A percentile compares a stretch with the other conserved stretches of the same genome.
These are phyloP conservation scores for Bimuria novae-zelandiae DNA, from an alignment of 2,329 filamentous ascomycete genomes.

Conservation along the genomic window DNA sequence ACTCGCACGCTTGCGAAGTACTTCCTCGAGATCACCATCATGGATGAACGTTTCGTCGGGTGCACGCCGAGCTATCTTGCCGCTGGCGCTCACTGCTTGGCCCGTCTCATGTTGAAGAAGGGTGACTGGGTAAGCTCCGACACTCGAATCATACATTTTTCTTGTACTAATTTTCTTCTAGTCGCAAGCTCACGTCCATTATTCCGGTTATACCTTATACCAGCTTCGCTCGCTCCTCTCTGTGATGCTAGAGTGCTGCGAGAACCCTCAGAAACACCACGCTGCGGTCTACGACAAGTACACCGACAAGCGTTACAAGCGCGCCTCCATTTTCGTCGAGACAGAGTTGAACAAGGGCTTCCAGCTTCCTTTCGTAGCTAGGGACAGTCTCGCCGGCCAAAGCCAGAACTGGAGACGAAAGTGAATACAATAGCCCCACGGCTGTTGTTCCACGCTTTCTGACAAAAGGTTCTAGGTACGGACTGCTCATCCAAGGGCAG, in stretches of 20 bases:
- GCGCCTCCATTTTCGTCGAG: slow-evolving; percentile 79
- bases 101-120: slow-evolving; percentile 85
- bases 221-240: slow-evolving; percentile 79
- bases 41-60: slow-evolving; percentile 96
- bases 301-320: slow-evolving; percentile 82
- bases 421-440: slow-evolving; percentile 35
- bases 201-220: slow-evolving; percentile 87
- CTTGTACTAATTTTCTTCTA: slow-evolving; percentile 51
- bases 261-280: slow-evolving; percentile 80
- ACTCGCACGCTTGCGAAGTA: slow-evolving; percentile 96
- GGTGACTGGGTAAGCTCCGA: slow-evolving; percentile 79
- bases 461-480: slow-evolving; percentile 27
- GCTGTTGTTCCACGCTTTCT: slow-evolving; percentile 29
- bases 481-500: slow-evolving; percentile 9
- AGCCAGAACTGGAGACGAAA: slow-evolving; percentile 45
- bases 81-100: slow-evolving; percentile 89
- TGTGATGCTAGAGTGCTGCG: slow-evolving; percentile 86
- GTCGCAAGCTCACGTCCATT: slow-evolving; percentile 84
- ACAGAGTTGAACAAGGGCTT: slow-evolving; percentile 69
- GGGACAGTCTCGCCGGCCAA: slow-evolving; percentile 40
- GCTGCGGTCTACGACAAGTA: slow-evolving; percentile 91
- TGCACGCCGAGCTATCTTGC: slow-evolving; percentile 88
- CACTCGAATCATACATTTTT: background rate
- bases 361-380: slow-evolving; percentile 49
- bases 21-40: slow-evolving; percentile 93